Conservation (phyloP, 2,329 filamentous ascomycete genomes). For the Colletotrichum sp. region DNA sequence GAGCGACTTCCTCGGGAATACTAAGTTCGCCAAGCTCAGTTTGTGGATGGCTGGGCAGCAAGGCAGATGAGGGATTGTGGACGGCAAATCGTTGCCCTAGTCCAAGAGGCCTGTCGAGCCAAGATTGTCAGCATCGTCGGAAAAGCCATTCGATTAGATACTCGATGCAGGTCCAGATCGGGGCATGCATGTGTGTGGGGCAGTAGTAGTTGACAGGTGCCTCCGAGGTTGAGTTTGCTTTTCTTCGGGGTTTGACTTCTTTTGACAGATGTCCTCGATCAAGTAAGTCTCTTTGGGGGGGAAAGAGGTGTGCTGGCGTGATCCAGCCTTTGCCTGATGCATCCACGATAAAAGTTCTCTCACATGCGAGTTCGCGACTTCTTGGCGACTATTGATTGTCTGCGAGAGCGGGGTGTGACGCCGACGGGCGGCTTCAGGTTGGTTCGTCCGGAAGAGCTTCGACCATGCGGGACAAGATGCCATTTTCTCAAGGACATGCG, state of each 20-base stretch:
- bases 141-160: background rate
- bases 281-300: too few species aligned
- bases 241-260: background rate
- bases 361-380: background rate
- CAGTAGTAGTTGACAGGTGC: background rate
- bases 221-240: background rate
- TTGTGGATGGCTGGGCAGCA: background rate
- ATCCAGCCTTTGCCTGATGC: too few species aligned
- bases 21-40: background rate
- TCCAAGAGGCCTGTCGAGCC: background rate
- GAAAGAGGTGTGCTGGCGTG: too few species aligned
- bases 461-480: background rate
- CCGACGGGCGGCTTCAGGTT: background rate
- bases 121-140: background rate
- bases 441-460: background rate
- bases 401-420: background rate
- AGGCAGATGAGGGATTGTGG: background rate
- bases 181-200: background rate
- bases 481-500: background rate
- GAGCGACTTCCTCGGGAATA: background rate
- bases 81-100: background rate
- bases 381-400: background rate
- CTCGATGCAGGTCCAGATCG: background rate
- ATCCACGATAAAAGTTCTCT: background rate
- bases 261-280: background rate